Evolutionary conservation across 306 rosid genomes (phyloP).

Genomic region (Phaseolus lunatus): DNA sequence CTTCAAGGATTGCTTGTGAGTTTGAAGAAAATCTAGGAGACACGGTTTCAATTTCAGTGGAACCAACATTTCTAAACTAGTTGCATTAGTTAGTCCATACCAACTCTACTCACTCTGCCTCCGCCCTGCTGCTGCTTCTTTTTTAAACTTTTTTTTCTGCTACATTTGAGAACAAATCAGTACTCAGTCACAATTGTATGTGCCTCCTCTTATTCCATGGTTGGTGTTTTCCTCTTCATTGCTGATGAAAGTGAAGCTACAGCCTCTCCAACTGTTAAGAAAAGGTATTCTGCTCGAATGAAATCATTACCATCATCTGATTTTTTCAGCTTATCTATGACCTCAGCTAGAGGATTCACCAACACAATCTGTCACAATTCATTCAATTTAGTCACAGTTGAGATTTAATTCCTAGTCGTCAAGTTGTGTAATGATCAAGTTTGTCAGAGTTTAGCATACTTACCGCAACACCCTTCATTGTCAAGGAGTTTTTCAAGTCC

Average conservation of each 20-base stretch:
- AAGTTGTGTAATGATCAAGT: not conserved
- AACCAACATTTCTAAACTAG: not conserved
- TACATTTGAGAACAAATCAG: not conserved
- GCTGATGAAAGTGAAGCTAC: conserved; percentile 64
- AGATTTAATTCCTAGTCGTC: not conserved
- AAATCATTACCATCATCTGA: conserved; percentile 60
- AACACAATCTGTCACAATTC: conserved; percentile 66
- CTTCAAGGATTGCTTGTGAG: not conserved
- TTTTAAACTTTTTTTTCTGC: conserved; percentile 1
- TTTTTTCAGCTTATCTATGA: conserved; percentile 65
- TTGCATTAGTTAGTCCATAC: conserved; percentile 25
- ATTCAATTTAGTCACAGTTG: conserved; percentile 21
- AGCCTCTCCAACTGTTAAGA: conserved; percentile 81
- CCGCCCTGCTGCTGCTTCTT: not conserved
- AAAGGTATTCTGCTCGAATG: conserved; percentile 57
- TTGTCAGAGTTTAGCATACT: conserved; percentile 28
- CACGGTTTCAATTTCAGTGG: not conserved
- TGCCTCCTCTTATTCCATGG: conserved; percentile 31
- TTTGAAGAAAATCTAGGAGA: not conserved
- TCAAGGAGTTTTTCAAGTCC: conserved; percentile 64
- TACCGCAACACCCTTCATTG: conserved; percentile 69
- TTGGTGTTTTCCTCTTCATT: conserved; percentile 53
- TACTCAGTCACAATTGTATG: conserved; percentile 7
- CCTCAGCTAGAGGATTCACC: conserved; percentile 95
- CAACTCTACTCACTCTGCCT: conserved; percentile 4